Conservation (phyloP, 2,329 filamentous ascomycete species). For the Metarhizium album region DNA sequence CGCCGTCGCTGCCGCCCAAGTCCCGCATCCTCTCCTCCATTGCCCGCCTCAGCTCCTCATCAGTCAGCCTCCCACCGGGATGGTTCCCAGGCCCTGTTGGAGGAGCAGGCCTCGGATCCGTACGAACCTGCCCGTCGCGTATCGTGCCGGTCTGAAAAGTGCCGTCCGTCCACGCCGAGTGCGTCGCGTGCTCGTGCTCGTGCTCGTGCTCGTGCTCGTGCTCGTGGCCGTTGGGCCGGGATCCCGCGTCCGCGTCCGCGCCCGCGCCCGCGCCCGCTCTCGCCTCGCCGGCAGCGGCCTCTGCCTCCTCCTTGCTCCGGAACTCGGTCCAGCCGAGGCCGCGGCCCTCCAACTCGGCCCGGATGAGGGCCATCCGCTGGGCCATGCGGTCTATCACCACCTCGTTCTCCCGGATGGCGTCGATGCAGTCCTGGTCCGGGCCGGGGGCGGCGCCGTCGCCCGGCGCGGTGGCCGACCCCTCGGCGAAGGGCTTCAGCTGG, state of each 20-base stretch:
- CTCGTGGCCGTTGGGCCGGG: neutral
- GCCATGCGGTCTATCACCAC: conserved; percentile 57
- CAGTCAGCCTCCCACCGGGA: conserved; percentile 38
- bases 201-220: conserved; percentile 1
- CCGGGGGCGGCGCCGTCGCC: conserved; percentile 9
- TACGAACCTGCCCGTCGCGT: conserved; percentile 36
- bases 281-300: conserved; percentile 19
- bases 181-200: conserved; percentile 11
- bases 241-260: too few species aligned
- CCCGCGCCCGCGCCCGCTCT: conserved; percentile 12
- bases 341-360: conserved; percentile 50
- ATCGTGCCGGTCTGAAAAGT: conserved; percentile 53
- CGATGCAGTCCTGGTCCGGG: conserved; percentile 59
- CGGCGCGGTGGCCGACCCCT: conserved; percentile 29
- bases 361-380: conserved; percentile 53
- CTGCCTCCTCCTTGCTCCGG: conserved; percentile 32
- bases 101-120: conserved; percentile 23
- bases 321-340: conserved; percentile 49
- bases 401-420: conserved; percentile 64
- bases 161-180: conserved; percentile 48
- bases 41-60: conserved; percentile 47
- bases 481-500: conserved; percentile 59
- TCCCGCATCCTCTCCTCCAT: conserved; percentile 44
- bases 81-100: conserved; percentile 5
- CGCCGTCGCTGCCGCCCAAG: conserved; percentile 28